Evolutionary conservation across 495 filamentous ascomycete genomes (phyloP).

Genomic region (Cercophora scortea): DNA sequence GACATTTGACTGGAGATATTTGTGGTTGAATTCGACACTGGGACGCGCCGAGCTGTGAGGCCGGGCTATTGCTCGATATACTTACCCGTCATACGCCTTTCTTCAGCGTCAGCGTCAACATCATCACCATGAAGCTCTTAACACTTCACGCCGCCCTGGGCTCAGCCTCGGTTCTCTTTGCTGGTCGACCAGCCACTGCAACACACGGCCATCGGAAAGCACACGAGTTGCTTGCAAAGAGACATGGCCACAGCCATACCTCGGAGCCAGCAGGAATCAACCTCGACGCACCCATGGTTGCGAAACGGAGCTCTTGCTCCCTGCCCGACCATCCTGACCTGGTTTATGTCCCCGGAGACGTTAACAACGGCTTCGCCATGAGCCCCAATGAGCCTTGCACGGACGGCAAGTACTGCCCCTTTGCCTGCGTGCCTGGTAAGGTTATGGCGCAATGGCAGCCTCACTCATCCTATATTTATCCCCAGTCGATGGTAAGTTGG

Average conservation of each 20-base stretch:
- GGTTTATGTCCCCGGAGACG: slow-evolving; percentile 52
- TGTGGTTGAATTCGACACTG: background rate
- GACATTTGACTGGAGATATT: background rate
- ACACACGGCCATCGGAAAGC: slow-evolving; percentile 29
- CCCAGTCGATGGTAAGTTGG: slow-evolving; percentile 63
- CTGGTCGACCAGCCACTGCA: slow-evolving; percentile 22
- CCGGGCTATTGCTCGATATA: background rate
- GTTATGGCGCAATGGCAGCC: slow-evolving; percentile 76
- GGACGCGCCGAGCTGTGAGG: background rate
- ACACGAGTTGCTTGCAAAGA: slow-evolving; percentile 24
- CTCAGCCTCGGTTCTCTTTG: slow-evolving; percentile 38
- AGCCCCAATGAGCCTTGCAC: slow-evolving; percentile 66
- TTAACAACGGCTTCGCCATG: slow-evolving; percentile 79
- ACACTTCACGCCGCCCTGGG: slow-evolving; percentile 41
- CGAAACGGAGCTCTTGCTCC: slow-evolving; percentile 46
- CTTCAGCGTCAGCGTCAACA: background rate
- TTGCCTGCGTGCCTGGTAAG: slow-evolving; percentile 69
- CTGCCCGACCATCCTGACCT: slow-evolving; percentile 64
- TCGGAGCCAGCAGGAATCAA: slow-evolving; percentile 3
- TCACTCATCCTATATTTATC: slow-evolving; percentile 59
- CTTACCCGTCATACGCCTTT: no score
- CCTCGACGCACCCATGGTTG: slow-evolving; percentile 14
- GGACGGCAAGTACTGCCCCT: slow-evolving; percentile 66
- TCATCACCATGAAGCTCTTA: slow-evolving; percentile 38
- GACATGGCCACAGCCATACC: slow-evolving; percentile 25